Percentiles rank a stretch among this genome's conserved stretches.
These are phyloP conservation scores for Eudorina sp. DNA, from an alignment of 139 green algal species.

Conservation along the genomic window DNA sequence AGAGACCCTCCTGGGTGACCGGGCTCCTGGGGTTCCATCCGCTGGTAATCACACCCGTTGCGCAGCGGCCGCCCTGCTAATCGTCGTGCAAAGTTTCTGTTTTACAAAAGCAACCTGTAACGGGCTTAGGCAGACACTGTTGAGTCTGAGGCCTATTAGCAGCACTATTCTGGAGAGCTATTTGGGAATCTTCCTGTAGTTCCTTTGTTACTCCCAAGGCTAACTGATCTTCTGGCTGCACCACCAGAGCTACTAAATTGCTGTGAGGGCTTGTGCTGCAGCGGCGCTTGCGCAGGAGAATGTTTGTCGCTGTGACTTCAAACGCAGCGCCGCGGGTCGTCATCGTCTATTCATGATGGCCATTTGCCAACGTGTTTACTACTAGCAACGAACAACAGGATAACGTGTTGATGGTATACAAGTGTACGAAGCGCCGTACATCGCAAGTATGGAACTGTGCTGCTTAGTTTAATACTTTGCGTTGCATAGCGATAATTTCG, in stretches of 20 bases:
- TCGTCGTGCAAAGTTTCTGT: slow-evolving; percentile 61
- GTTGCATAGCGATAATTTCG: no score
- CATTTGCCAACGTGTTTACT: no score
- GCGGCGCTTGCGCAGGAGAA: background rate
- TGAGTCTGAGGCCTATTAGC: background rate
- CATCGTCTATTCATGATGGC: slow-evolving; percentile 34
- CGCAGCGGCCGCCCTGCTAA: background rate
- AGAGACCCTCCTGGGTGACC: background rate
- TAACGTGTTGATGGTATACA: no score
- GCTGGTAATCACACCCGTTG: background rate
- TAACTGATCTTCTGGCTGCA: slow-evolving; percentile 25
- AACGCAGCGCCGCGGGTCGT: background rate
- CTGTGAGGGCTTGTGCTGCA: background rate
- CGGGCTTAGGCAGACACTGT: slow-evolving; percentile 50
- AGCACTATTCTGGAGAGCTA: background rate
- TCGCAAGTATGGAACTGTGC: no score
- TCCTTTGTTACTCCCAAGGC: background rate
- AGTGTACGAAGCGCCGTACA: no score
- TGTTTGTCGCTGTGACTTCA: slow-evolving; percentile 14
- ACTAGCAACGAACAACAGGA: no score
- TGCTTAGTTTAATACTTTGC: no score
- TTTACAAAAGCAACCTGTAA: slow-evolving; percentile 63
- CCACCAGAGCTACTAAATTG: background rate
- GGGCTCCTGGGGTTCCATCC: background rate
- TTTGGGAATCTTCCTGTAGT: background rate